Base-by-base conservation (phyloP, 371 early-diverging fungal species). In the Nosema muscidifuracis region DNA sequence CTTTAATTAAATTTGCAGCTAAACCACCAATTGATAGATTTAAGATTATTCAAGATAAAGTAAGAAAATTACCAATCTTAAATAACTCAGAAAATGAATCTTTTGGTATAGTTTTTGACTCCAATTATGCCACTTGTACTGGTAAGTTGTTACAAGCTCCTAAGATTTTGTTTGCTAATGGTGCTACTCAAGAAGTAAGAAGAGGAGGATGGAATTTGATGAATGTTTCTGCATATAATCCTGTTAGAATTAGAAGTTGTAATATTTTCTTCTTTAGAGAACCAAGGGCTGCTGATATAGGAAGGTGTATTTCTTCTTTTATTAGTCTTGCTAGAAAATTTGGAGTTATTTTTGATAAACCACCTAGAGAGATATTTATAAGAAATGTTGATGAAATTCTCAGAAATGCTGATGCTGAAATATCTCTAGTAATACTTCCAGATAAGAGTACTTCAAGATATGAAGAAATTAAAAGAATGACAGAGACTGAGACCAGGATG, bases 391-490 rank as follows among this genome's bases (percentile, higher is more conserved):
- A 65, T n/a, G 69, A 67, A 26, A 53, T 53, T 53, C 3, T 53
- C 16, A 20, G 26, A 53, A 4, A 47, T 10, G 28, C 9, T 12
- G 43, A 4, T 4, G 38, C 63, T 7, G 50, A 43, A 26, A 74
- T 62, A 20, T 7, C 22, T 1, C 63, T 79, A 16, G 70, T 80
- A 12, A 28, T 80, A 40, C 51, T 80, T 15, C 44, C 28, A 38
- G 69, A 65, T 31, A 77, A 62, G 55, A 53, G 20, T 30, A 22
- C 61, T 31, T 1, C 26, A 3, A 30, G 68, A 15, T 97, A 97
- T 82, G 89, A 90, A 63, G 90, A 91, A 72, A 89, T 95, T 76
- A 97, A 97, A 86, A 86, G 92, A 31, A 86, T 90, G 30, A 87
- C 89, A 31, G 95, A 97, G 80, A 92, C 92, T 0, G 28, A 53